These are phyloP conservation scores for Heterobasidion parviporum DNA, from an alignment of 1,284 basidiomycete species.

Conservation along the genomic window DNA sequence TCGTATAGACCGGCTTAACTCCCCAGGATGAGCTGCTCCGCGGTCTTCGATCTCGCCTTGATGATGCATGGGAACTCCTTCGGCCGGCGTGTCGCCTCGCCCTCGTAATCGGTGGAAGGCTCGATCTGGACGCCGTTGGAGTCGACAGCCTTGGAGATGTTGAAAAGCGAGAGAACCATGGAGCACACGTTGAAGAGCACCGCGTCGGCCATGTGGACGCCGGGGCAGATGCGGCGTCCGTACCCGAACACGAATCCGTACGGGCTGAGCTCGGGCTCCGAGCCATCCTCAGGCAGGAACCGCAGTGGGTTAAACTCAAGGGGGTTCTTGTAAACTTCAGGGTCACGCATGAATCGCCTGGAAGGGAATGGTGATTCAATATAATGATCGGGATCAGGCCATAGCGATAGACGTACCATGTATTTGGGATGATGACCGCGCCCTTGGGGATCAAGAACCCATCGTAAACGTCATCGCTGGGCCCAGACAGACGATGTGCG, in stretches of 20 bases:
- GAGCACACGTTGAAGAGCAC: constrained; percentile 39
- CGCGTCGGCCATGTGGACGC: constrained; percentile 30
- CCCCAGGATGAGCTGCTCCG: not conserved
- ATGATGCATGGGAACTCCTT: not conserved
- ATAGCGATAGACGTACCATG: constrained; percentile 5
- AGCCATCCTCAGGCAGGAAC: constrained; percentile 10
- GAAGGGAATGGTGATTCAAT: not conserved
- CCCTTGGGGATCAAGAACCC: constrained; percentile 11
- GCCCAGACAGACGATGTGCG: constrained; percentile 6
- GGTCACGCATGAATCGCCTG: constrained; percentile 4
- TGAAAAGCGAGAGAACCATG: constrained; percentile 33
- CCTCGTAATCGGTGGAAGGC: constrained; percentile 27
- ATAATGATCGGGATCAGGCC: not conserved
- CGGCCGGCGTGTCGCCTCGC: not conserved
- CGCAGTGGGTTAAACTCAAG: not conserved
- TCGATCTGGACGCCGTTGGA: constrained; percentile 31
- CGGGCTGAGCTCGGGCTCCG: not conserved
- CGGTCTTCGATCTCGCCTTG: not conserved
- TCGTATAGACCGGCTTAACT: not conserved
- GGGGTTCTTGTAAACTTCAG: constrained; percentile 1
- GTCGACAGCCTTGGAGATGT: constrained; percentile 31
- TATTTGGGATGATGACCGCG: constrained; percentile 9
- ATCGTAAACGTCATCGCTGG: constrained; percentile 10
- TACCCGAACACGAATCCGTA: not conserved
- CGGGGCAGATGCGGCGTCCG: constrained; percentile 2